Base-by-base conservation (phyloP, 2,329 filamentous ascomycete species). In the Fusarium pilosicola region DNA sequence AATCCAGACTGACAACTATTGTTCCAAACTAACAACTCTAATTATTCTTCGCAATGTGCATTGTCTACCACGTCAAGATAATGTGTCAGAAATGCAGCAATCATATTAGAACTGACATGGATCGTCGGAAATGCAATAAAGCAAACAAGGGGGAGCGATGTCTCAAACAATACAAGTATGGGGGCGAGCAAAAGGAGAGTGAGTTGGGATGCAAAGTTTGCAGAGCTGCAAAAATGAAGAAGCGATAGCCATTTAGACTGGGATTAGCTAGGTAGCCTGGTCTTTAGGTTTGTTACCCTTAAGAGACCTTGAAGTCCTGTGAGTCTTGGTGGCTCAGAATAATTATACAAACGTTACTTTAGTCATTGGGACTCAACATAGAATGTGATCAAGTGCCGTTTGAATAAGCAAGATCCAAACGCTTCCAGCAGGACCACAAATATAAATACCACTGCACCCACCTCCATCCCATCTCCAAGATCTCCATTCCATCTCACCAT, bases 21-120 rank as follows among this genome's bases (percentile, higher is more conserved):
- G 10, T 12, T 4, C 24, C 11, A 30, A 28, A 18, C 2, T 2
- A n/a, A 14, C 6, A 10, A 7, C 34, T n/a, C 20, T 2, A 2
- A 1, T 38, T 13, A 14, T 18, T 12, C 11, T 2, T 3, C 8
- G 7, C 8, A 18, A 28, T 41, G 20, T 41, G 34, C 4, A 4
- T 18, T 4, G 15, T 41, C 6, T 41, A 41, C 20, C 24, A 55
- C 15, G 8, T n/a, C 14, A 41, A n/a, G 15, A 30, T 41, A 22
- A 6, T 0, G 0, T 55, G 24, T 6, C 24, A n/a, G 3, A 55
- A 41, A 18, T 41, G 20, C 6, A 15, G 20, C 15, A 13, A 18
- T 10, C 6, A 30, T 41, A 14, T 41, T 4, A n/a, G 20, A 7
- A 41, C 20, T 18, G 51, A 30, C 7, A 30, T 55, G 11, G 8